Conservation (phyloP, 2,329 filamentous ascomycete genomes). For the Aureobasidium namibiae region DNA sequence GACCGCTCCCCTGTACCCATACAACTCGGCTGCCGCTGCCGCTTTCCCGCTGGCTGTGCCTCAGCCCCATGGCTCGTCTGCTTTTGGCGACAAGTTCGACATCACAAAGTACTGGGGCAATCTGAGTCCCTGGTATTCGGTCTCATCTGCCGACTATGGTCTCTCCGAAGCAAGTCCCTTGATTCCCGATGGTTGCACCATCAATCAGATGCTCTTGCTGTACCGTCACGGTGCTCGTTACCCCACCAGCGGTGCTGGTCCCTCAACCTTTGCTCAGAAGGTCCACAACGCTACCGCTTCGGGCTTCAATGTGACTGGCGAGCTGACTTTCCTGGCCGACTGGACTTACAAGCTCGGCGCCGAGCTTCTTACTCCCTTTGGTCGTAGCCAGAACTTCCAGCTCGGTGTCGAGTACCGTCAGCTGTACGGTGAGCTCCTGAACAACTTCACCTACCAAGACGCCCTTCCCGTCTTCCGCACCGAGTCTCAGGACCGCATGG, state of each 20-base stretch:
- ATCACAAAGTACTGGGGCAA: slow-evolving; percentile 11
- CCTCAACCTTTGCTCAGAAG: slow-evolving; percentile 1
- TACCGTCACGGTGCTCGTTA: slow-evolving; percentile 14
- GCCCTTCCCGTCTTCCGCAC: slow-evolving; percentile 8
- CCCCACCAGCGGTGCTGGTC: slow-evolving; percentile 10
- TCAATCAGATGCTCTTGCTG: slow-evolving; percentile 4
- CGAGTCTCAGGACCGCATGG: slow-evolving; percentile 9
- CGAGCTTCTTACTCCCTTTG: slow-evolving; percentile 10
- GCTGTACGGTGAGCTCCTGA: slow-evolving; percentile 9
- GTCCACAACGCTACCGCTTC: background rate
- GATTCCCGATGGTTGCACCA: slow-evolving; percentile 7
- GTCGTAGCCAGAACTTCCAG: slow-evolving; percentile 9
- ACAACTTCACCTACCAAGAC: slow-evolving; percentile 10
- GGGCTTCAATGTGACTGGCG: slow-evolving; percentile 4
- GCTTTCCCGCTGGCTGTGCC: background rate
- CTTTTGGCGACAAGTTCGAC: background rate
- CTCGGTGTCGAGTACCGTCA: slow-evolving; percentile 11
- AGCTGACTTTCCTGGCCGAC: slow-evolving; percentile 3
- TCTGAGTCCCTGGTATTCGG: slow-evolving; percentile 10
- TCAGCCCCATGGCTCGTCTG: slow-evolving; percentile 3
- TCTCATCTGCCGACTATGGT: slow-evolving; percentile 7
- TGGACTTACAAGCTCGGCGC: slow-evolving; percentile 12
- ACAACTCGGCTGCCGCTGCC: background rate
- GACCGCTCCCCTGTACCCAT: slow-evolving; percentile 9
- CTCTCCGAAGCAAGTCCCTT: background rate